Conservation (phyloP, 2,329 filamentous ascomycete genomes). For the Ceratocystiopsis brevicomis region DNA sequence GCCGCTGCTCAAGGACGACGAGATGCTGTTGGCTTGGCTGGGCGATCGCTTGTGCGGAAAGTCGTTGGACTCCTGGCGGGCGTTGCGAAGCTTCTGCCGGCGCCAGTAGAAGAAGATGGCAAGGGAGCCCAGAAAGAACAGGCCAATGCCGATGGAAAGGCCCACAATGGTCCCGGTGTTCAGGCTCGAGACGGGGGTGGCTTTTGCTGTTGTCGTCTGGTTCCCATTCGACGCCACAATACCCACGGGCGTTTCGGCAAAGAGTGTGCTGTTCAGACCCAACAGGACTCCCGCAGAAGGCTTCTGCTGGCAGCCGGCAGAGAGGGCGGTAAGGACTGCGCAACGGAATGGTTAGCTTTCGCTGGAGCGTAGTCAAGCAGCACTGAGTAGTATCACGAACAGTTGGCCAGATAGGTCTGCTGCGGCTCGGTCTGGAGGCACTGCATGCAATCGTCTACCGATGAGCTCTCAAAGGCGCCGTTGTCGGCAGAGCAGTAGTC, state of each 20-base stretch:
- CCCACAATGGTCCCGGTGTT: slow-evolving; percentile 32
- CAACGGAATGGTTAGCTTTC: neutral
- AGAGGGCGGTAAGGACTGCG: slow-evolving; percentile 27
- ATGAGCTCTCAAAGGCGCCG: slow-evolving; percentile 14
- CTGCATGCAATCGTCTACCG: slow-evolving; percentile 20
- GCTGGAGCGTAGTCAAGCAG: no score
- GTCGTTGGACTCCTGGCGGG: no score
- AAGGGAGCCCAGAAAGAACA: slow-evolving; percentile 22
- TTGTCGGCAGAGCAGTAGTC: slow-evolving; percentile 24
- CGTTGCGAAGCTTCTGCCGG: slow-evolving; percentile 19
- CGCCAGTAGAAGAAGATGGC: slow-evolving; percentile 29
- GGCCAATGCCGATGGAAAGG: slow-evolving; percentile 27
- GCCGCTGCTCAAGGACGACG: slow-evolving; percentile 2
- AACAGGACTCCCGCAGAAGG: slow-evolving; percentile 20
- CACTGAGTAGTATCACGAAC: slow-evolving; percentile 16
- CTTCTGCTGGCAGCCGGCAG: slow-evolving; percentile 28
- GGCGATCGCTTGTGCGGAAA: no score
- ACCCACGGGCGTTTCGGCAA: slow-evolving; percentile 18
- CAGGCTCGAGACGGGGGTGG: slow-evolving; percentile 14
- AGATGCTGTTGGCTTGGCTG: slow-evolving; percentile 1
- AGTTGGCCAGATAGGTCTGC: slow-evolving; percentile 29
- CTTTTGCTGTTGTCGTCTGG: slow-evolving; percentile 10
- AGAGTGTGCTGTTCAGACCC: slow-evolving; percentile 24
- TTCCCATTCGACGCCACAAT: slow-evolving; percentile 18
- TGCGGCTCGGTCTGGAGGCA: slow-evolving; percentile 23